phyloP scores from a whole-genome alignment of 805 yeast genomes.

The Priceomyces castillae region DNA sequence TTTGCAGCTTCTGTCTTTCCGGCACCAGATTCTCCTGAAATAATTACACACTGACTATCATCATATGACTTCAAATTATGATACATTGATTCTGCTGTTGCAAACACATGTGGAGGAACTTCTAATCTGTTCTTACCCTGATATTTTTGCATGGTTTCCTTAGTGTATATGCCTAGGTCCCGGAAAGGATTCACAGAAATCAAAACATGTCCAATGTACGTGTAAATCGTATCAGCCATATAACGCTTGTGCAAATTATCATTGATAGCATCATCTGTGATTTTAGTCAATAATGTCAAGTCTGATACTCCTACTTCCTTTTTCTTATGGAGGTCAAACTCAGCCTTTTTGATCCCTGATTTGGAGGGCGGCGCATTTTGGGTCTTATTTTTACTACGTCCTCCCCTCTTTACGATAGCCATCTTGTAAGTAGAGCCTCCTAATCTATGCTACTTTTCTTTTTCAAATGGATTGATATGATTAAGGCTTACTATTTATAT shows the following conservation, averaged over 20 bases:
- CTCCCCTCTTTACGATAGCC: conserved; percentile 80
- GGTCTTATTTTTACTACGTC: conserved; percentile 52
- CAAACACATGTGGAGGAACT: conserved; percentile 97
- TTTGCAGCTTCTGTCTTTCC: conserved; percentile 98
- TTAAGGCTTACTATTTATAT: neutral
- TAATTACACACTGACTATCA: conserved; percentile 95
- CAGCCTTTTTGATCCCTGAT: conserved; percentile 74
- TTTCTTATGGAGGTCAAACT: conserved; percentile 82
- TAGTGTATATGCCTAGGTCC: conserved; percentile 93
- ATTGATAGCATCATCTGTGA: conserved; percentile 88
- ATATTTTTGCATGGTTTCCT: conserved; percentile 68
- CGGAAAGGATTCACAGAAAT: conserved; percentile 96
- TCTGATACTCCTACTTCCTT: conserved; percentile 99
- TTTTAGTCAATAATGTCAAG: conserved; percentile 80
- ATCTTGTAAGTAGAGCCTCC: conserved; percentile 29
- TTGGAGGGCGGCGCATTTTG: conserved; percentile 51
- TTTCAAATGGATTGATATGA: neutral
- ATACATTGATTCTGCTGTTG: conserved; percentile 96
- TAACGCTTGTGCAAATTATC: conserved; percentile 88
- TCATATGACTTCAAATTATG: conserved; percentile 91
- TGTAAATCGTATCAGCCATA: conserved; percentile 84
- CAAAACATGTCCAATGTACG: conserved; percentile 90
- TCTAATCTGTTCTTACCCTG: conserved; percentile 92
- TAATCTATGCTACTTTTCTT: neutral
- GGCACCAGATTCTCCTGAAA: conserved; percentile 97